Base-by-base conservation (phyloP, 2,329 filamentous ascomycete species). In the Beauveria rudraprayagi region DNA sequence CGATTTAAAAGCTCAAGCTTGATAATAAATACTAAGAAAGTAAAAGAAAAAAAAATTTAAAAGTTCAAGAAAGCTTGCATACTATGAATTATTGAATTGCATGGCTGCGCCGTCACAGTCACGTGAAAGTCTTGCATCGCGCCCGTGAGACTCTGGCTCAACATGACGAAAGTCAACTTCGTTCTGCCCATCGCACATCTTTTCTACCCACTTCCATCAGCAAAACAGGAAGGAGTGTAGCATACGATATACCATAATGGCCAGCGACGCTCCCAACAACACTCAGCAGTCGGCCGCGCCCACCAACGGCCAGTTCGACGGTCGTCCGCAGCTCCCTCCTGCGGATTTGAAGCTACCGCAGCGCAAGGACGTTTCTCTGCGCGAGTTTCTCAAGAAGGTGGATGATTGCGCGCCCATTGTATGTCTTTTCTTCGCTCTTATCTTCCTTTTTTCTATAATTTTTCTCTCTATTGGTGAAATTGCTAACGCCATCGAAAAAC, bases 371-470 rank as follows among this genome's bases (percentile, higher is more conserved):
- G 88, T 89, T 22, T 96, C 90, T 44, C 78, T 99, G 66, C 89
- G 92, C 70, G 93, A 97, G 75, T 97, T 99, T 71, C 76, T 99
- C 19, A 83, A 84, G 65, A 97, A 96, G 80, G 97, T 99, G 88
- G 94, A 99, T 72, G 94, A 99, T 70, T 97, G 94, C 76, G 92
- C 94, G 63, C 94, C 94, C 11, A 96, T 99, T 70, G 92, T 97
- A 83, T 66, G 89, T 78, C 52, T 59, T n/a, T 28, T 44, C 41
- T 19, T 37, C 26, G 26, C 22, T 34, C 19, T 17, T 46, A 16
- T 24, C 50, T 26, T n/a, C 10, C 14, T 40, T 14, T 8, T 30
- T 24, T 30, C 43, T 14, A 6, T 30, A 22, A 22, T 22, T 1
- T 22, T 22, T 22, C 26, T 28, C 37, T 55, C 43, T 53, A 7